Conservation (phyloP, 192 early-diverging fungal species). For the Coemansia sp. region DNA sequence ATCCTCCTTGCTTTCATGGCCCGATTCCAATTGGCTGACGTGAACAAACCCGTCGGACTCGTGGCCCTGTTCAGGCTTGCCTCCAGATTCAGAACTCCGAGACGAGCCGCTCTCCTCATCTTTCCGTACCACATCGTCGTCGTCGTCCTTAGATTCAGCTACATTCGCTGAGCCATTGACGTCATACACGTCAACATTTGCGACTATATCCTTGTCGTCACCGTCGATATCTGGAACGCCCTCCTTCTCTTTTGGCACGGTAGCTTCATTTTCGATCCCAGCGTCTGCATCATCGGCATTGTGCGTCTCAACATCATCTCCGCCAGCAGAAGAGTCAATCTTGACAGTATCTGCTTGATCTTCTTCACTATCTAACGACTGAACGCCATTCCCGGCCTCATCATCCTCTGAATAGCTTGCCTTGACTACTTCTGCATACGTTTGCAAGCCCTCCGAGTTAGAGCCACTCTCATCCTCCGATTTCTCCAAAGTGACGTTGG, state of each 20-base stretch:
- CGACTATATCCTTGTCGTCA: neutral
- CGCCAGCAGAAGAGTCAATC: too few relatives aligned
- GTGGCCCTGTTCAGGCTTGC: constrained; percentile 14
- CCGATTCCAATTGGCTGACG: constrained; percentile 35
- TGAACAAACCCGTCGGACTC: constrained; percentile 51
- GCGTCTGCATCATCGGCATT: neutral
- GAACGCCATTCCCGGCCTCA: neutral
- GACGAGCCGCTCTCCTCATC: neutral
- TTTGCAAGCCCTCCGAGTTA: neutral
- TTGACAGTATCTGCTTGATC: neutral
- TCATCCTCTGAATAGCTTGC: neutral
- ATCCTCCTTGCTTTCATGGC: constrained; percentile 19
- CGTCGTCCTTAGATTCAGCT: neutral
- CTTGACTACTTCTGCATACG: constrained; percentile 15
- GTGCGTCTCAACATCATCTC: neutral
- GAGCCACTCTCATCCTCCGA: neutral
- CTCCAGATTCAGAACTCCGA: neutral
- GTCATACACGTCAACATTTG: too few relatives aligned
- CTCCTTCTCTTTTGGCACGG: neutral
- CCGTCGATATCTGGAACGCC: neutral
- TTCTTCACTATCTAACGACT: constrained; percentile 6
- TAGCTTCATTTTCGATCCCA: neutral
- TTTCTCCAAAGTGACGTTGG: too few relatives aligned
- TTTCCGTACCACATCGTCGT: neutral
- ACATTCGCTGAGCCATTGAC: too few relatives aligned